Conservation (phyloP, 768 basidiomycete genomes). For the Tulasnella sp. region DNA sequence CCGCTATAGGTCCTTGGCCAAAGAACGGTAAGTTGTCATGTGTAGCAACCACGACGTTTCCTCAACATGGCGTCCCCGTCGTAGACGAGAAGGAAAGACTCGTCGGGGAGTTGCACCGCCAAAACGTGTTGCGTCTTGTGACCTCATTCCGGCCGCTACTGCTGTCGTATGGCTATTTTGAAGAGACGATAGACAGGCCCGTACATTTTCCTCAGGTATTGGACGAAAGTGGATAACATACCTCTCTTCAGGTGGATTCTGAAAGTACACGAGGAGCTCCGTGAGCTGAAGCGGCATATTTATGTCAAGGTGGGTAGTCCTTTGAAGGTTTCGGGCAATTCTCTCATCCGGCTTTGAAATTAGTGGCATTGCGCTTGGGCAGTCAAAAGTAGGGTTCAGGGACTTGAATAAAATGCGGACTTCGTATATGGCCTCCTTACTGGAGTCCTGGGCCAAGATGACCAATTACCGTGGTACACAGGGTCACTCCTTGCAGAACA, state of each 20-base stretch:
- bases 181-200: slow-evolving; percentile 1
- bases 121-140: not conserved
- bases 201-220: not conserved
- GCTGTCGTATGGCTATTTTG: slow-evolving; percentile 16
- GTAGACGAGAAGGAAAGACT: not conserved
- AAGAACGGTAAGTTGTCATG: not conserved
- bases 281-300: not conserved
- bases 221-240: too few species aligned
- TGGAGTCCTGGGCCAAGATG: too few species aligned
- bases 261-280: not conserved
- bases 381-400: not conserved
- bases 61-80: not conserved
- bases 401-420: too few species aligned
- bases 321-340: not conserved
- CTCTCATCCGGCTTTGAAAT: not conserved
- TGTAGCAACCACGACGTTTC: not conserved
- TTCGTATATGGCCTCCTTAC: too few species aligned
- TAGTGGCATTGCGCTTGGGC: slow-evolving; percentile 11
- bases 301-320: not conserved
- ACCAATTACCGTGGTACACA: too few species aligned
- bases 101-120: not conserved
- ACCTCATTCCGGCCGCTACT: slow-evolving; percentile 5
- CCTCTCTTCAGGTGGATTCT: not conserved
- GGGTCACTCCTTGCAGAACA: too few species aligned
- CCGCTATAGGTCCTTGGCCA: slow-evolving; percentile 10